phyloP scores from a whole-genome alignment of 2,329 filamentous ascomycete species.

The Domatiomyces globalis region DNA sequence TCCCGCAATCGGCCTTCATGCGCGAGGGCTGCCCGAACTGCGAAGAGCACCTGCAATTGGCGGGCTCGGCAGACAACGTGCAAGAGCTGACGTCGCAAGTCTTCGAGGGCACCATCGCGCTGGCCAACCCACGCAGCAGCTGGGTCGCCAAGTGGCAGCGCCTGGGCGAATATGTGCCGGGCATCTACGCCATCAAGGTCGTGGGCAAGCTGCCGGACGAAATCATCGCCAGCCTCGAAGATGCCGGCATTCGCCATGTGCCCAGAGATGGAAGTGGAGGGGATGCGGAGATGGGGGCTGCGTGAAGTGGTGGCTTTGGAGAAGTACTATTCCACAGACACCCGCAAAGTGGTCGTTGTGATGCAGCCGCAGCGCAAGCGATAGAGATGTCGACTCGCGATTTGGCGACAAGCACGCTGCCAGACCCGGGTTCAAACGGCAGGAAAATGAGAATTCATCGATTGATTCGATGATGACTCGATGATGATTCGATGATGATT shows the following conservation, averaged over 20 bases:
- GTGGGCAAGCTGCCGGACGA: conserved; percentile 54
- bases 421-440: too few relatives aligned
- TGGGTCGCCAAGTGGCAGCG: conserved; percentile 98
- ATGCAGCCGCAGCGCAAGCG: too few relatives aligned
- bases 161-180: conserved; percentile 71
- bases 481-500: too few relatives aligned
- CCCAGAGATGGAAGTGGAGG: conserved; percentile 37
- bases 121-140: conserved; percentile 66
- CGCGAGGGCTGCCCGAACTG: conserved; percentile 90
- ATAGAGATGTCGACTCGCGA: too few relatives aligned
- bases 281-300: conserved; percentile 20
- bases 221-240: conserved; percentile 41
- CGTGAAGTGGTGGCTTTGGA: conserved; percentile 20
- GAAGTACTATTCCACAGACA: background rate
- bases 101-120: conserved; percentile 80
- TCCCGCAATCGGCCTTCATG: conserved; percentile 55
- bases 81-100: conserved; percentile 91
- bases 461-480: too few relatives aligned
- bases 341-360: too few relatives aligned
- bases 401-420: too few relatives aligned
- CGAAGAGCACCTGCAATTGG: conserved; percentile 77
- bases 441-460: too few relatives aligned
- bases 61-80: conserved; percentile 63
- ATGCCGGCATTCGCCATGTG: conserved; percentile 47
- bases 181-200: conserved; percentile 90